Percentiles rank a stretch among this genome's conserved stretches.
These are phyloP conservation scores for Lachnellula cervina DNA, from an alignment of 2,329 filamentous ascomycete genomes.

Conservation along the genomic window DNA sequence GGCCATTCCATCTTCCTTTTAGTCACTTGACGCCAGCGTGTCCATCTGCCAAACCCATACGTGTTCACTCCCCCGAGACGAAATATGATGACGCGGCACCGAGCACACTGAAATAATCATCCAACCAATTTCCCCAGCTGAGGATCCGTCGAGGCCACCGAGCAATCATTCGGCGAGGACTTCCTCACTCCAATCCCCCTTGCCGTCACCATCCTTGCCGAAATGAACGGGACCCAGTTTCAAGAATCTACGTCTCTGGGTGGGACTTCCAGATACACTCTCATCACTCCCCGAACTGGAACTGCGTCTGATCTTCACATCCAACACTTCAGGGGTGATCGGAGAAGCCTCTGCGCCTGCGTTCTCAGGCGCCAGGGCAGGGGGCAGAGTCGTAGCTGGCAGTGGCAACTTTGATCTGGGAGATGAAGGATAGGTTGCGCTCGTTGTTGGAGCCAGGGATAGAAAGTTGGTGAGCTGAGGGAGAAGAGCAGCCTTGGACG, in stretches of 20 bases:
- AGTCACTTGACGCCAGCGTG: not conserved
- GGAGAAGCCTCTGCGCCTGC: not conserved
- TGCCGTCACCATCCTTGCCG: slow-evolving; percentile 14
- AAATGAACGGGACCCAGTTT: slow-evolving; percentile 27
- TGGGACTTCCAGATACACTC: slow-evolving; percentile 6
- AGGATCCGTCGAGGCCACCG: not conserved
- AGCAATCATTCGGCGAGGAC: slow-evolving; percentile 15
- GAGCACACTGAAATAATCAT: not conserved
- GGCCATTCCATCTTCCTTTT: not conserved
- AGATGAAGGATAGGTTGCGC: slow-evolving; percentile 22
- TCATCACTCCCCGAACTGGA: slow-evolving; percentile 14
- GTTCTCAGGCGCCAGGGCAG: not conserved
- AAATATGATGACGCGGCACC: not conserved
- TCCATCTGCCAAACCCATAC: not conserved
- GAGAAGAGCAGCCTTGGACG: slow-evolving; percentile 13
- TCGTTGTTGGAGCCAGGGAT: slow-evolving; percentile 25
- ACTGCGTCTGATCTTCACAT: slow-evolving; percentile 15
- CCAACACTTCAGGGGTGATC: slow-evolving; percentile 1
- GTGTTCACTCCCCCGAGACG: not conserved
- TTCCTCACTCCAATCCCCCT: slow-evolving; percentile 29
- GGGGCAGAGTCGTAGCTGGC: not conserved
- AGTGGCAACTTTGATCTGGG: slow-evolving; percentile 4
- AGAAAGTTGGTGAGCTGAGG: slow-evolving; percentile 21
- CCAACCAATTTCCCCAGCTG: not conserved
- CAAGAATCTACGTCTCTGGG: slow-evolving; percentile 20